Evolutionary conservation across 2,329 filamentous ascomycete species (phyloP).

Genomic region (Chaetothyriales sp.): DNA sequence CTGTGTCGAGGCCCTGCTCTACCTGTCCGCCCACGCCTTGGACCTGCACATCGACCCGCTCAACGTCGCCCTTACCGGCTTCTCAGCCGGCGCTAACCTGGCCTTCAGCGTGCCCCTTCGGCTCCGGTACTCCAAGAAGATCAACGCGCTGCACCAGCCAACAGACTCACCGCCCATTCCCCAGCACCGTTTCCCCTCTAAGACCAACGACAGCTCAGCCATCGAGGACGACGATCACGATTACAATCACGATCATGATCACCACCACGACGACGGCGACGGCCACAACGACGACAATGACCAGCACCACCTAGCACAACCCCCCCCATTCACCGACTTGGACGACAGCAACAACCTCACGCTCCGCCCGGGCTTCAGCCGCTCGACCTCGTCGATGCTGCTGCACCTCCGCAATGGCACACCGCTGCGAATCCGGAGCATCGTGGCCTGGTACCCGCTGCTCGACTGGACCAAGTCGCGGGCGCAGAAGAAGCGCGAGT

Average conservation of each 20-base stretch:
- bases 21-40: conserved; percentile 41
- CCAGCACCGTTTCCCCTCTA: not conserved
- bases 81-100: conserved; percentile 51
- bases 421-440: conserved; percentile 39
- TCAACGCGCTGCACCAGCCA: conserved; percentile 19
- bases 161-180: conserved; percentile 9
- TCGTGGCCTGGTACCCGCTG: conserved; percentile 50
- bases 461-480: conserved; percentile 50
- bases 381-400: conserved; percentile 6
- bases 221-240: not conserved
- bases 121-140: conserved; percentile 30
- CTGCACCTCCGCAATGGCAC: conserved; percentile 18
- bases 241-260: not conserved
- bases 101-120: conserved; percentile 48
- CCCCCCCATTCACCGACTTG: too few relatives aligned
- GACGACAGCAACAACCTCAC: conserved; percentile 3
- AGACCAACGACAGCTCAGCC: not conserved
- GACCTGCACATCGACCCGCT: conserved; percentile 44
- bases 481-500: conserved; percentile 43
- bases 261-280: not conserved
- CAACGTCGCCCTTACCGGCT: conserved; percentile 46
- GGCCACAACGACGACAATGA: not conserved
- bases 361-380: conserved; percentile 1
- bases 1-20: conserved; percentile 47
- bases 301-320: too few relatives aligned